phyloP scores from a whole-genome alignment of 2,329 filamentous ascomycete genomes.

The Colletotrichum neosansevieriae region DNA sequence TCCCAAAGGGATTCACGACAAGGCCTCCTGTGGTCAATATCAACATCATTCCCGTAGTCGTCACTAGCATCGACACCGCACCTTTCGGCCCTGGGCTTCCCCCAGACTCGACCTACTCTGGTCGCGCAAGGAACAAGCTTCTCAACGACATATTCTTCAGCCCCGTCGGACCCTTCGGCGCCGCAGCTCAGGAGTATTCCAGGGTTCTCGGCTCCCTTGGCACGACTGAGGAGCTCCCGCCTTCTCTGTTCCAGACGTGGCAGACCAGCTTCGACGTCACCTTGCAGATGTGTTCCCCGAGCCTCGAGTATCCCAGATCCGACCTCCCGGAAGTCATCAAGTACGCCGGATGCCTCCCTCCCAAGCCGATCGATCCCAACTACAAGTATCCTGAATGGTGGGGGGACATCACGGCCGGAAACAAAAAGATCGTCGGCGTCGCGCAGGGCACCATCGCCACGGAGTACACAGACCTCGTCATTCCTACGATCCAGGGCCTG shows the following conservation, averaged over 20 bases:
- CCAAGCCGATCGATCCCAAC: conserved; percentile 46
- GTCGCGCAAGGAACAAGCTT: conserved; percentile 49
- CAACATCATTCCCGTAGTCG: conserved; percentile 52
- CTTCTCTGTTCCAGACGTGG: conserved; percentile 46
- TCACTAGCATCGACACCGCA: conserved; percentile 52
- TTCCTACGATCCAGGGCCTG: conserved; percentile 59
- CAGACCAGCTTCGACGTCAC: conserved; percentile 49
- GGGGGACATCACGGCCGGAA: conserved; percentile 51
- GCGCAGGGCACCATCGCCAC: conserved; percentile 60
- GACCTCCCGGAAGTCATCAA: conserved; percentile 53
- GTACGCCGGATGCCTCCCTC: conserved; percentile 57
- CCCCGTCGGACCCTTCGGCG: conserved; percentile 43
- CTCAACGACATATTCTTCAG: conserved; percentile 43
- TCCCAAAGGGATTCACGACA: conserved; percentile 51
- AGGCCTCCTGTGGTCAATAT: conserved; percentile 55
- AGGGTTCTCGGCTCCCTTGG: conserved; percentile 47
- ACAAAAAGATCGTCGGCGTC: conserved; percentile 58
- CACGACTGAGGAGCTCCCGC: conserved; percentile 42
- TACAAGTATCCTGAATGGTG: conserved; percentile 59
- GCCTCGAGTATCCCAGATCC: conserved; percentile 54
- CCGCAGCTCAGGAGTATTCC: conserved; percentile 43
- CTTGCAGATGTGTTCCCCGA: conserved; percentile 53
- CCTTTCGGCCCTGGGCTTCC: conserved; percentile 55
- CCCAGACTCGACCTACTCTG: conserved; percentile 52
- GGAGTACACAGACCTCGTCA: conserved; percentile 55